phyloP scores from a whole-genome alignment of 2,329 filamentous ascomycete genomes.

The Alternaria brassicae region DNA sequence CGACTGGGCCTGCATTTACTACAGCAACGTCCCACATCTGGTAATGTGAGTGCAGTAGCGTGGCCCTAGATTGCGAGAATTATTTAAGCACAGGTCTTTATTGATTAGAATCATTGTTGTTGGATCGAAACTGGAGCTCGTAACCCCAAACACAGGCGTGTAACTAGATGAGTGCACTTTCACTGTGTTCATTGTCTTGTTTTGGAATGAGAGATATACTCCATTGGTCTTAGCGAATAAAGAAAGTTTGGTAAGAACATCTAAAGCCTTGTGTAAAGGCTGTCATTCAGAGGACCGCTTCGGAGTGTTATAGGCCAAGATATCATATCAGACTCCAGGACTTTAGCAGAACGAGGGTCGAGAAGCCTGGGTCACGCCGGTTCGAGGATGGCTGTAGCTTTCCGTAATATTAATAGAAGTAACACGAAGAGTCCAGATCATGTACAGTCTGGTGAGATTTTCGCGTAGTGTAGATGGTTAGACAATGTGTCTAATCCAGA shows the following conservation, averaged over 20 bases:
- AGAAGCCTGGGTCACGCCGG: conserved; percentile 12
- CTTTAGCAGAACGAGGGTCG: conserved; percentile 13
- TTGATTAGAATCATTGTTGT: neutral
- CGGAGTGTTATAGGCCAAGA: conserved; percentile 4
- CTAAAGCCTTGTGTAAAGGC: neutral
- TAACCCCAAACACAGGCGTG: neutral
- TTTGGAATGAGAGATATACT: neutral
- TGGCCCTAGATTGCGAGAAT: neutral
- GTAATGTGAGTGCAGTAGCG: neutral
- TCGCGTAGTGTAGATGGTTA: neutral
- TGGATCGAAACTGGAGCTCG: neutral
- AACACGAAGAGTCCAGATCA: conserved; percentile 21
- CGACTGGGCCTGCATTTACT: conserved; percentile 30
- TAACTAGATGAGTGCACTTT: neutral
- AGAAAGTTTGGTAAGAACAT: neutral
- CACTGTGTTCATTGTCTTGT: neutral
- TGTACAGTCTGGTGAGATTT: conserved; percentile 11
- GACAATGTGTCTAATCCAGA: neutral
- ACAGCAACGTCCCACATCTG: conserved; percentile 29
- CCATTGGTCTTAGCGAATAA: neutral
- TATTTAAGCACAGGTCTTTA: neutral
- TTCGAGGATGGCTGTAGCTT: conserved; percentile 33
- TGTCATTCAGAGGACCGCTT: neutral
- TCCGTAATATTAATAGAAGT: conserved; percentile 28
- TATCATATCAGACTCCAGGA: conserved; percentile 18